phyloP scores from a whole-genome alignment of 2,329 filamentous ascomycete genomes.

The Pezicula radicicola region DNA sequence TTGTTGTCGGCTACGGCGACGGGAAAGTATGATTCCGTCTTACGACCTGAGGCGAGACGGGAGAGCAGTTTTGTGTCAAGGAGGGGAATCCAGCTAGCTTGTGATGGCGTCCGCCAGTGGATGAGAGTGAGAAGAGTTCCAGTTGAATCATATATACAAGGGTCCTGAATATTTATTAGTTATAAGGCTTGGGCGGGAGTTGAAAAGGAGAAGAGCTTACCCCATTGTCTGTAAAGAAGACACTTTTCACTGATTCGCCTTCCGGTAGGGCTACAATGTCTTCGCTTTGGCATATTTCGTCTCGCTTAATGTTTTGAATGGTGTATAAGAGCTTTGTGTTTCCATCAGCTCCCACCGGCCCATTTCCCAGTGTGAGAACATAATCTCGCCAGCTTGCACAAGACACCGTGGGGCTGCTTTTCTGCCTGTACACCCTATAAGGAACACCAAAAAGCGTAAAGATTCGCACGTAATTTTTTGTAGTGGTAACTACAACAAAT shows the following conservation, averaged over 20 bases:
- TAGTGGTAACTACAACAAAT: conserved; percentile 87
- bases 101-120: conserved; percentile 83
- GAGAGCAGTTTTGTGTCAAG: conserved; percentile 84
- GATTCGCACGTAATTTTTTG: conserved; percentile 82
- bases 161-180: conserved; percentile 56
- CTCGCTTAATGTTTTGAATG: conserved; percentile 90
- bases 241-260: conserved; percentile 69
- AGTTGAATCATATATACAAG: conserved; percentile 92
- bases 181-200: neutral
- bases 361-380: conserved; percentile 93
- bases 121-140: conserved; percentile 84
- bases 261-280: conserved; percentile 84
- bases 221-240: conserved; percentile 92
- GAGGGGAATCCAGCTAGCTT: conserved; percentile 88
- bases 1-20: conserved; percentile 87
- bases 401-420: conserved; percentile 84
- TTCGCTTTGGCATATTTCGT: conserved; percentile 92
- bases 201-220: conserved; percentile 45
- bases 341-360: conserved; percentile 76
- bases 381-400: conserved; percentile 96
- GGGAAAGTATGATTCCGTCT: conserved; percentile 90
- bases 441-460: conserved; percentile 93
- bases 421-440: conserved; percentile 84
- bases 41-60: conserved; percentile 79
- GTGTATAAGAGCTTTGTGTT: conserved; percentile 79